Conservation (phyloP, 169 alveolate genomes). For the Pseudocohnilembus persalinus region DNA sequence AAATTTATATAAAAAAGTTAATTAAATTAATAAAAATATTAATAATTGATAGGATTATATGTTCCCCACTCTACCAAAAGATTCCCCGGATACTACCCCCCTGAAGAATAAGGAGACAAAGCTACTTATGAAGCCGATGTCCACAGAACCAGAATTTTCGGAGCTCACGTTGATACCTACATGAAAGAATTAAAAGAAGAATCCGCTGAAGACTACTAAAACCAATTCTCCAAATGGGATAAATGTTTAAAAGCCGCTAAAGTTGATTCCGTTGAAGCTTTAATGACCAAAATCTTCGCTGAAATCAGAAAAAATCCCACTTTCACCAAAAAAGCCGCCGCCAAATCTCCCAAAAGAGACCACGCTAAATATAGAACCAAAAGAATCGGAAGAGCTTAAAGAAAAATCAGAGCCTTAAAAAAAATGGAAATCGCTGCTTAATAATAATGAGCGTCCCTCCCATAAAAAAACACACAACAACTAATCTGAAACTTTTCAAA, state of each 20-base stretch:
- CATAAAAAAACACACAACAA: too few species aligned
- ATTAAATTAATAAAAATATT: too few species aligned
- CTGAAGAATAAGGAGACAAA: constrained; percentile 78
- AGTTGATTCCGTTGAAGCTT: constrained; percentile 94
- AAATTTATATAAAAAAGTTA: too few species aligned
- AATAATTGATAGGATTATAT: constrained; percentile 18
- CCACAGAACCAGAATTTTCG: constrained; percentile 98
- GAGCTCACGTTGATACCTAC: constrained; percentile 97
- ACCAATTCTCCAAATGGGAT: constrained; percentile 94
- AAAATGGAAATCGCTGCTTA: constrained; percentile 86
- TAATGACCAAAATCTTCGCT: constrained; percentile 97
- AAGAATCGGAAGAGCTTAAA: constrained; percentile 91
- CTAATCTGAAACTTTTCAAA: too few species aligned
- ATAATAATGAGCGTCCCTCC: too few species aligned
- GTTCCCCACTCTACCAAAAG: constrained; percentile 99
- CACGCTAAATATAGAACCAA: constrained; percentile 89
- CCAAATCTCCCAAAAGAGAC: constrained; percentile 86
- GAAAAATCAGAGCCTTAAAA: constrained; percentile 92
- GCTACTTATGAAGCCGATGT: constrained; percentile 95
- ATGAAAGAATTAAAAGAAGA: constrained; percentile 96
- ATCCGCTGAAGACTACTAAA: constrained; percentile 94
- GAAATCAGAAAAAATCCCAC: constrained; percentile 96
- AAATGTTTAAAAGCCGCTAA: constrained; percentile 91
- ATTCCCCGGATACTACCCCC: constrained; percentile 97
- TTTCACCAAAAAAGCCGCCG: constrained; percentile 70